These are phyloP conservation scores for Sisymbrium altissimum DNA, from an alignment of 345 rosid genomes.

Conservation along the genomic window DNA sequence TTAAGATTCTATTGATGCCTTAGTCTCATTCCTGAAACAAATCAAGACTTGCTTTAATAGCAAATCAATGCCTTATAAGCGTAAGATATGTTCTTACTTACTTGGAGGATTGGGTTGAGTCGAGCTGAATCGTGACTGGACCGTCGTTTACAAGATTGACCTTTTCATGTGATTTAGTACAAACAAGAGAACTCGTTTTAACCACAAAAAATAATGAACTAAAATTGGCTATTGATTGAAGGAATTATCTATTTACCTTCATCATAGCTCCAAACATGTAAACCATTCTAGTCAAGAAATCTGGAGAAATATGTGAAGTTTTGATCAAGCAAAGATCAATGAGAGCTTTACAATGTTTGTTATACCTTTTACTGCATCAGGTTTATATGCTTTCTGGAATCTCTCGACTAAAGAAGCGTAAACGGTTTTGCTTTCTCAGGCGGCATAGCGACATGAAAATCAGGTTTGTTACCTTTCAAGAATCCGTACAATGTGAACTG, in stretches of 20 bases:
- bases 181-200: background rate
- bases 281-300: background rate
- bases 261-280: conserved; percentile 76
- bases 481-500: conserved; percentile 86
- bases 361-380: conserved; percentile 64
- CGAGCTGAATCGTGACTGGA: conserved; percentile 89
- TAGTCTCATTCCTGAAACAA: conserved; percentile 32
- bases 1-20: conserved; percentile 24
- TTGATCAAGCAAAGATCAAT: background rate
- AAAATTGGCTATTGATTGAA: too few relatives aligned
- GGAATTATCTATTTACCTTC: conserved; percentile 57
- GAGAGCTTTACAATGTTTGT: background rate
- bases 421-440: conserved; percentile 76
- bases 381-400: conserved; percentile 54
- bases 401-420: conserved; percentile 64
- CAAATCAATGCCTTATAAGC: background rate
- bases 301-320: background rate
- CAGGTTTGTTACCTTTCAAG: conserved; percentile 97
- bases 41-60: conserved; percentile 5
- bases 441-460: conserved; percentile 94
- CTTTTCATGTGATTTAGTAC: conserved; percentile 31
- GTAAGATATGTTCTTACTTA: conserved; percentile 43
- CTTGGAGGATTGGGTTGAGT: conserved; percentile 66
- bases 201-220: too few relatives aligned
- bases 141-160: conserved; percentile 86